Base-by-base conservation (phyloP, 1,284 basidiomycete genomes). In the Singerocomus inundabilis region DNA sequence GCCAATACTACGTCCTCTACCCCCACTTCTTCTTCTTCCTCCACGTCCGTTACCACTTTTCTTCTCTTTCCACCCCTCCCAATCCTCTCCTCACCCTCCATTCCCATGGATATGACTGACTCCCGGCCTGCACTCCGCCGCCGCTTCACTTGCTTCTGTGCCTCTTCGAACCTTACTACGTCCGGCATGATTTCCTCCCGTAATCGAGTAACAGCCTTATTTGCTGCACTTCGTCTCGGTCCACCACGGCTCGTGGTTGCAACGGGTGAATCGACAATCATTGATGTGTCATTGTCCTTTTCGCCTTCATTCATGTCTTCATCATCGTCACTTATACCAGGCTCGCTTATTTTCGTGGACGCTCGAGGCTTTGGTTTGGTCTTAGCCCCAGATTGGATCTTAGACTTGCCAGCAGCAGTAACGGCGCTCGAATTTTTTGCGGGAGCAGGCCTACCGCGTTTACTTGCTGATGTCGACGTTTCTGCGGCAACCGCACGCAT, bases 101-200 rank as follows among this genome's bases (percentile, higher is more conserved):
- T 54, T 49, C 39, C 39, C 34, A 48, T 47, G 46, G 58, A 65
- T 49, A 34, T 21, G 5, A 52, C 31, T 1, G 54, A 61, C 7
- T 57, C 57, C 13, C 55, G 54, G 13, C 56, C 67, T 7, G 0
- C 10, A 51, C 61, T 65, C 47, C 63, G 58, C 33, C 59, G 63
- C 44, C 60, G 65, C 48, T 61, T 64, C 11, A 57, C 59, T n/a
- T 62, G 69, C 57, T 78, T 79, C 69, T 78, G 74, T 68, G 91
- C 81, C 59, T 79, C 79, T 66, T 90, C 80, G 57, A 77, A 92
- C 51, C 72, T 77, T 39, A 82, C 58, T 10, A 90, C 73, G 58
- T 93, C 91, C 0, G 88, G 85, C 82, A 91, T 91, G 52, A 90
- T 72, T 54, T 77, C 78, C 12, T 87, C 78, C 32, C 77, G 78